Percentiles rank a stretch among this genome's conserved stretches.
Conservation (phyloP, 2,329 filamentous ascomycete genomes). For the Penicillium sp. region DNA sequence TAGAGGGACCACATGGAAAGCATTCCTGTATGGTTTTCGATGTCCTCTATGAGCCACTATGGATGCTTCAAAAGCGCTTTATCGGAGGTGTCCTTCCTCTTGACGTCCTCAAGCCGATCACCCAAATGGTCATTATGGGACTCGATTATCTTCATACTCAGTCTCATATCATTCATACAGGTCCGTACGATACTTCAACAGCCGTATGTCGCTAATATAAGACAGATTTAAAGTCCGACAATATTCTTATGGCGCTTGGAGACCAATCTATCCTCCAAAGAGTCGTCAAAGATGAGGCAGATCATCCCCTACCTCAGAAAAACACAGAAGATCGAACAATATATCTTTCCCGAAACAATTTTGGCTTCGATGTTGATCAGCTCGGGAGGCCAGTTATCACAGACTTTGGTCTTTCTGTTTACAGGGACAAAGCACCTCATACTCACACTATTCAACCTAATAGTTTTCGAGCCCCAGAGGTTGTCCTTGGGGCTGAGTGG, state of each 20-base stretch:
- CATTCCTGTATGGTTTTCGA: constrained; percentile 31
- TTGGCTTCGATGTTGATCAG: constrained; percentile 19
- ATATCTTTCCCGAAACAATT: constrained; percentile 31
- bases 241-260: constrained; percentile 35
- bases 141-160: constrained; percentile 43
- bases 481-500: constrained; percentile 30
- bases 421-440: neutral
- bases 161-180: constrained; percentile 43
- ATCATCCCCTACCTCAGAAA: constrained; percentile 28
- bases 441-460: constrained; percentile 44
- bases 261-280: constrained; percentile 25
- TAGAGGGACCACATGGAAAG: constrained; percentile 27
- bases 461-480: constrained; percentile 33
- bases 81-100: constrained; percentile 21
- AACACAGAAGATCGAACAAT: constrained; percentile 27
- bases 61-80: constrained; percentile 30
- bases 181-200: constrained; percentile 16
- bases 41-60: constrained; percentile 36
- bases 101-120: constrained; percentile 28
- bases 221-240: constrained; percentile 41
- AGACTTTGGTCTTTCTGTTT: neutral
- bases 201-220: constrained; percentile 11
- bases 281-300: constrained; percentile 9
- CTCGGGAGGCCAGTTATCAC: neutral
- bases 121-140: constrained; percentile 31